Conservation (phyloP, 179 eudicot genomes). For the Dionaea muscipula region DNA sequence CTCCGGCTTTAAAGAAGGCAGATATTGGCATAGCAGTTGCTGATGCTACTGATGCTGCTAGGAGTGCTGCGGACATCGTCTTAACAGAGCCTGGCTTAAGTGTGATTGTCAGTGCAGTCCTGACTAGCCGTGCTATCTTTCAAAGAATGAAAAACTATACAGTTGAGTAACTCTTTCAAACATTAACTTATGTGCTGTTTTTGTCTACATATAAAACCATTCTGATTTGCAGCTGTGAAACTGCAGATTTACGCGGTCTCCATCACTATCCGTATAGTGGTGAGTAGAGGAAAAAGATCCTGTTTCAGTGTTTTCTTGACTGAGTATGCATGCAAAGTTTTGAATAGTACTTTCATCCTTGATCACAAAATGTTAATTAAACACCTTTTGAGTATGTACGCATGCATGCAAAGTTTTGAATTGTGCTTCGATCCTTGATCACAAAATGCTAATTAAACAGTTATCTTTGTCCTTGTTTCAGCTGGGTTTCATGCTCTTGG, state of each 20-base stretch:
- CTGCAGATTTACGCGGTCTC: slow-evolving; percentile 78
- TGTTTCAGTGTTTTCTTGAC: neutral
- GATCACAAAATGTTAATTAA: neutral
- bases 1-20: slow-evolving; percentile 74
- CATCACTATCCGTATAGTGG: slow-evolving; percentile 72
- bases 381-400: too few relatives aligned
- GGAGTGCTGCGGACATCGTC: slow-evolving; percentile 68
- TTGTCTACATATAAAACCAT: neutral
- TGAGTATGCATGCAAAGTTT: neutral
- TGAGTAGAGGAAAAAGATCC: slow-evolving; percentile 14
- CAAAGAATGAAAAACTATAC: slow-evolving; percentile 72
- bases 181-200: neutral
- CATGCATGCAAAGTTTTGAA: neutral
- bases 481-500: slow-evolving; percentile 61
- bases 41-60: slow-evolving; percentile 79
- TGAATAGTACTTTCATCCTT: neutral
- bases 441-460: neutral
- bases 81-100: slow-evolving; percentile 71
- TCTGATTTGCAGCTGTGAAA: neutral
- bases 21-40: slow-evolving; percentile 76
- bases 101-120: slow-evolving; percentile 64
- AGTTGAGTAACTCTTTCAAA: slow-evolving; percentile 20
- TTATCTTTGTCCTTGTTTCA: slow-evolving; percentile 18
- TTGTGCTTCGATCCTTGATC: neutral
- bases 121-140: slow-evolving; percentile 71